Evolutionary conservation across 2,329 filamentous ascomycete species (phyloP).

Genomic region (Laburnicola sp.): DNA sequence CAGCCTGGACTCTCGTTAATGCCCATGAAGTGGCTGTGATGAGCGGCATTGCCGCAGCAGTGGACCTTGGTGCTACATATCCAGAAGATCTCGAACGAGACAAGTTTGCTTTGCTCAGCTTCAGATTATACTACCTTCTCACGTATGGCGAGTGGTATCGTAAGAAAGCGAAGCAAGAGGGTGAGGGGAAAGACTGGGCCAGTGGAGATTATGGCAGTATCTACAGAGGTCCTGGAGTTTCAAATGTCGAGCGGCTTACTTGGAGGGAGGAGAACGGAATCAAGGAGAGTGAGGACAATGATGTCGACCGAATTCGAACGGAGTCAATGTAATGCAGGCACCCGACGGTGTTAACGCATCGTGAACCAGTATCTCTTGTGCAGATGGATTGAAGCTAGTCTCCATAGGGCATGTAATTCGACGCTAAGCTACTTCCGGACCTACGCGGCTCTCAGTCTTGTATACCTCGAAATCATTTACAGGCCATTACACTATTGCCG

Average conservation of each 20-base stretch:
- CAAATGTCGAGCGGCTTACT: conserved; percentile 55
- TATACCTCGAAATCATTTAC: neutral
- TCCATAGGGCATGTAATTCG: conserved; percentile 1
- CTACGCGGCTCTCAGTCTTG: neutral
- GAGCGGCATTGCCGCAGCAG: conserved; percentile 70
- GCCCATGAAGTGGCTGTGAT: conserved; percentile 73
- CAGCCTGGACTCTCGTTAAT: conserved; percentile 70
- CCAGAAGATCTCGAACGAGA: conserved; percentile 65
- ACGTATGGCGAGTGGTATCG: conserved; percentile 65
- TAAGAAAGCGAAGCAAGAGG: conserved; percentile 48
- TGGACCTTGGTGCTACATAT: conserved; percentile 68
- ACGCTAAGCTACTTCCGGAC: neutral
- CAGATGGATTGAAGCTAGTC: neutral
- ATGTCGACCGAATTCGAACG: neutral
- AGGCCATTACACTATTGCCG: too few relatives aligned
- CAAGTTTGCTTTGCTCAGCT: conserved; percentile 62
- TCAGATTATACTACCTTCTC: conserved; percentile 64
- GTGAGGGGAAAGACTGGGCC: conserved; percentile 59
- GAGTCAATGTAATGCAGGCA: neutral
- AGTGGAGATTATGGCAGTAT: conserved; percentile 62
- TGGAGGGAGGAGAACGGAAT: conserved; percentile 55
- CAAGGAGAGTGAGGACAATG: conserved; percentile 7
- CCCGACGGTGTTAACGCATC: neutral
- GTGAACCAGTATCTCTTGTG: neutral
- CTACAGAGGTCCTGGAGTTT: conserved; percentile 63